Base-by-base conservation (phyloP, 2,329 filamentous ascomycete species). In the Pyrenochaeta sp. region DNA sequence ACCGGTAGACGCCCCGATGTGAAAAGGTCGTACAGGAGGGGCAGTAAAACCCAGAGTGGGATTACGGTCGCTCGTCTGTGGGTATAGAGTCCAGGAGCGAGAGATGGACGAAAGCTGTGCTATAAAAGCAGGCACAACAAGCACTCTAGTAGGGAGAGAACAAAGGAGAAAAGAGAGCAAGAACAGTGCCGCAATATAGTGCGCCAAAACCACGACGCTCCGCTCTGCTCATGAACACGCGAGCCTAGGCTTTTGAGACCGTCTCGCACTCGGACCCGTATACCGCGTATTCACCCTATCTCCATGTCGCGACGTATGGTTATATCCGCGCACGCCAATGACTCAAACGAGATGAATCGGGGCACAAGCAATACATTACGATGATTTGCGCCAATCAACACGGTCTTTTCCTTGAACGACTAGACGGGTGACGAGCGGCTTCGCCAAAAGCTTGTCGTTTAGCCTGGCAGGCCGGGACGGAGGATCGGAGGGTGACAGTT, bases 1-100 rank as follows among this genome's bases (percentile, higher is more conserved):
- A 55, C 54, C 51, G 35, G 54, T 30, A 12, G 41, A 27, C 14
- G 39, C 21, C 9, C 35, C 10, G 11, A 32, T 27, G 11, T 30
- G 41, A 39, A 27, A 41, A 37, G 27, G 40, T 49, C 17, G 37
- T 20, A 31, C 32, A 17, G 42, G 47, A 44, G 20, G 27, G 18
- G 35, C 37, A 21, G 39, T 36, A 35, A 41, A 37, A 31, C 10
- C 32, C 36, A 36, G 17, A 36, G 20, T 35, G 27, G 18, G 14
- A 15, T 45, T 12, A 45, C 29, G 32, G 27, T 15, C 21, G 21
- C 14, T 43, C 29, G 23, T 17, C 31, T 14, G 32, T 18, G 7
- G 6, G 10, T 1, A 47, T 12, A 3, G 29, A 27, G n/a, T 21
- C 9, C 21, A 32, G 20, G 33, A 15, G 17, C 12, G 15, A 29